phyloP scores from a whole-genome alignment of 164 flowering plant species.

The Chimonanthus salicifolius region DNA sequence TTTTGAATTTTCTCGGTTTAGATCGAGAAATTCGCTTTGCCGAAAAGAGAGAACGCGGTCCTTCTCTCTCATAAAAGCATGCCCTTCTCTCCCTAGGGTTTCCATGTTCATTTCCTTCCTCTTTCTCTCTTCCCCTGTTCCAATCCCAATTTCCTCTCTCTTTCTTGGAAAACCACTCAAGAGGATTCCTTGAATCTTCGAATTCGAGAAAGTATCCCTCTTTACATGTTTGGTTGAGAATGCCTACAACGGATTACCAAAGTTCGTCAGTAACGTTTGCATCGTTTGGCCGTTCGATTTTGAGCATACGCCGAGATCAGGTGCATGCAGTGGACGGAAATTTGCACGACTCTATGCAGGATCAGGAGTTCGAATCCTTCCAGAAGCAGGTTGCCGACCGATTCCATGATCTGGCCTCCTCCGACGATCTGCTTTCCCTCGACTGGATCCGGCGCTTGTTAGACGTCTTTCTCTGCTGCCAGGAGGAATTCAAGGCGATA shows the following conservation, averaged over 20 bases:
- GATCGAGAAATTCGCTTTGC: neutral
- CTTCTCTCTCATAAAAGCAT: neutral
- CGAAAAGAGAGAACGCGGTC: neutral
- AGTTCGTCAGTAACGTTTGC: slow-evolving; percentile 41
- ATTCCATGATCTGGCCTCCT: slow-evolving; percentile 32
- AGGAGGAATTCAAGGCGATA: slow-evolving; percentile 67
- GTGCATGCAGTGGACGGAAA: slow-evolving; percentile 52
- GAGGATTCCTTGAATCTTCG: neutral
- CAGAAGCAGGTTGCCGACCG: slow-evolving; percentile 61
- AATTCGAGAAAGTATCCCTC: neutral
- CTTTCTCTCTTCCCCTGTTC: neutral
- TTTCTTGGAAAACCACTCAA: neutral
- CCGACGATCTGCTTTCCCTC: slow-evolving; percentile 57
- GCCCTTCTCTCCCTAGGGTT: neutral
- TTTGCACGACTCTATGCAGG: slow-evolving; percentile 21
- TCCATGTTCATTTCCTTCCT: neutral
- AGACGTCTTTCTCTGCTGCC: slow-evolving; percentile 63
- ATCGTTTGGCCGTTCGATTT: slow-evolving; percentile 48
- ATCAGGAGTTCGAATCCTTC: slow-evolving; percentile 56
- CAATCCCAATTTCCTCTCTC: neutral
- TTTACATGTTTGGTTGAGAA: slow-evolving; percentile 19
- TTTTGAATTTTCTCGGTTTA: no score
- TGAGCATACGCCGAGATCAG: slow-evolving; percentile 66
- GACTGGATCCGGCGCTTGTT: slow-evolving; percentile 67
- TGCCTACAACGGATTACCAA: slow-evolving; percentile 76